Conservation (phyloP, 495 filamentous ascomycete species). For the Penicillium steckii region DNA sequence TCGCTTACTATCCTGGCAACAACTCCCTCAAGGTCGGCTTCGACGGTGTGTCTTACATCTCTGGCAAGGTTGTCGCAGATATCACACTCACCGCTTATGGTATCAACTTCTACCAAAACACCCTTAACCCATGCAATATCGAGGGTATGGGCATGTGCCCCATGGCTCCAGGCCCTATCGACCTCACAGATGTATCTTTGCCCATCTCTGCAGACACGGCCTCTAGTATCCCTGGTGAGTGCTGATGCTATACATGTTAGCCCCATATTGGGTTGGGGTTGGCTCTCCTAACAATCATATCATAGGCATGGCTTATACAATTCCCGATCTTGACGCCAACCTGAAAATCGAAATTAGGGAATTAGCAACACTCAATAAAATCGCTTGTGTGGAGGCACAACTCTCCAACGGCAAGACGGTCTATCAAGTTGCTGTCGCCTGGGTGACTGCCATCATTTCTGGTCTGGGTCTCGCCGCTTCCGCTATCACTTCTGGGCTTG, state of each 20-base stretch:
- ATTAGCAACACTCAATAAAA: slow-evolving; percentile 55
- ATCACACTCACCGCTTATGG: slow-evolving; percentile 81
- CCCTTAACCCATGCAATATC: slow-evolving; percentile 73
- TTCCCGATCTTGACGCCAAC: slow-evolving; percentile 91
- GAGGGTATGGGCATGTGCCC: slow-evolving; percentile 80
- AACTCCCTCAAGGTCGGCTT: slow-evolving; percentile 70
- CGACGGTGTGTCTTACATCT: slow-evolving; percentile 79
- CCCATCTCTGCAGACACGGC: slow-evolving; percentile 56
- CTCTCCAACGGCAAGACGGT: slow-evolving; percentile 95
- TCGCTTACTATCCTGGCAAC: slow-evolving; percentile 76
- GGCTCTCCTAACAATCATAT: neutral
- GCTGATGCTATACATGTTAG: neutral
- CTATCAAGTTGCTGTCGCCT: slow-evolving; percentile 83
- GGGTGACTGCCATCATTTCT: slow-evolving; percentile 83
- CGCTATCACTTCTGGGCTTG: slow-evolving; percentile 76
- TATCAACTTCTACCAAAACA: slow-evolving; percentile 60
- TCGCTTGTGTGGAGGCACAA: slow-evolving; percentile 86
- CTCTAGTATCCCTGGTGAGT: slow-evolving; percentile 64
- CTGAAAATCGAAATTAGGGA: slow-evolving; percentile 77
- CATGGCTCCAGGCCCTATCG: slow-evolving; percentile 84
- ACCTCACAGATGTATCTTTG: slow-evolving; percentile 65
- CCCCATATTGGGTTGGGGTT: neutral
- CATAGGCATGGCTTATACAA: slow-evolving; percentile 73
- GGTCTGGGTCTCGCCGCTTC: slow-evolving; percentile 80
- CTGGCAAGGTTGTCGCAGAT: slow-evolving; percentile 79